Conservation (phyloP, 2,329 filamentous ascomycete genomes). For the Phialocephala sp. region DNA sequence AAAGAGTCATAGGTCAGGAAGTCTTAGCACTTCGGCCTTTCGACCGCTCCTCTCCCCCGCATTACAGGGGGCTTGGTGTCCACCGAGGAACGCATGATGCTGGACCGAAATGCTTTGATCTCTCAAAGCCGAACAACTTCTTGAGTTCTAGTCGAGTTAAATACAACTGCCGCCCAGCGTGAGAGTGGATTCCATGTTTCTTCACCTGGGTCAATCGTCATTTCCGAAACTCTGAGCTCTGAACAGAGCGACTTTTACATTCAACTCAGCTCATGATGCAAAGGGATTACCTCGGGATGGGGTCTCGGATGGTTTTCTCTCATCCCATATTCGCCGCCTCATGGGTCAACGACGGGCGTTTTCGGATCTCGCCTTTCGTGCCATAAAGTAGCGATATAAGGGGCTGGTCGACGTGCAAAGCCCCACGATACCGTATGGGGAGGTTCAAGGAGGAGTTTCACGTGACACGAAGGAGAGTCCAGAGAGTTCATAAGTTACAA, state of each 20-base stretch:
- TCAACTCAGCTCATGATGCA: constrained; percentile 1
- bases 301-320: background rate
- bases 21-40: constrained; percentile 8
- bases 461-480: background rate
- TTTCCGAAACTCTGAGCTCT: background rate
- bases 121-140: background rate
- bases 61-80: background rate
- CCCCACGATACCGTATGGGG: background rate
- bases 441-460: background rate
- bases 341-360: background rate
- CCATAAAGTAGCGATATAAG: constrained; percentile 4
- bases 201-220: background rate
- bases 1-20: constrained; percentile 13
- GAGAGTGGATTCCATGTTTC: background rate
- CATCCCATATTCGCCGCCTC: background rate
- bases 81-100: background rate
- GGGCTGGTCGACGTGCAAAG: background rate
- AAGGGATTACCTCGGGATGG: background rate
- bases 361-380: constrained; percentile 3
- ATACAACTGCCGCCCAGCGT: background rate
- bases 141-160: background rate
- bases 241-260: background rate
- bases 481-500: background rate
- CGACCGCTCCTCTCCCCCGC: background rate
- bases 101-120: background rate